Evolutionary conservation across 2,329 filamentous ascomycete genomes (phyloP).

Genomic region (Alternaria sp.): DNA sequence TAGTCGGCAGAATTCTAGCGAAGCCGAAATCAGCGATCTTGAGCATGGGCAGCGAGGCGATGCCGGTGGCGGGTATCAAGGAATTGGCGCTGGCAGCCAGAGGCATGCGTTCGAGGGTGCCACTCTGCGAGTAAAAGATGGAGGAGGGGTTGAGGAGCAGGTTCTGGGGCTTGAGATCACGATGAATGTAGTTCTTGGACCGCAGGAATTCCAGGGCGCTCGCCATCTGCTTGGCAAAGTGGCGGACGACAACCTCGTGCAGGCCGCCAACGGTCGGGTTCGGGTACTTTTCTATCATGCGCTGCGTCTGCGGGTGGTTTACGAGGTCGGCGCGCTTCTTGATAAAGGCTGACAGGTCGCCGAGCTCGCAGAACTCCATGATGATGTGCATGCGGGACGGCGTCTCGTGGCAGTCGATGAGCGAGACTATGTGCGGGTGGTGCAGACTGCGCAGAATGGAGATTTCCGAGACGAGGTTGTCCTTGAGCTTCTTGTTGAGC

Average conservation of each 20-base stretch:
- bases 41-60: conserved; percentile 88
- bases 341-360: conserved; percentile 94
- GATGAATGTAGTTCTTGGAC: conserved; percentile 86
- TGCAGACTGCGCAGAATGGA: conserved; percentile 91
- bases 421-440: conserved; percentile 94
- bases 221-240: conserved; percentile 93
- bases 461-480: conserved; percentile 95
- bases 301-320: conserved; percentile 79
- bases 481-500: conserved; percentile 93
- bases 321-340: conserved; percentile 86
- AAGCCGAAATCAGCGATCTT: conserved; percentile 99
- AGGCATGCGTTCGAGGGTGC: conserved; percentile 63
- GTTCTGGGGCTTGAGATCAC: conserved; percentile 97
- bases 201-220: conserved; percentile 91
- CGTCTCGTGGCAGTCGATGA: conserved; percentile 92
- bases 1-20: conserved; percentile 86
- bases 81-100: conserved; percentile 83
- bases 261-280: conserved; percentile 83
- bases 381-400: conserved; percentile 90
- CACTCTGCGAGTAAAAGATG: conserved; percentile 65
- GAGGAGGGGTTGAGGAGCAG: conserved; percentile 85
- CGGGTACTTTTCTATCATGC: conserved; percentile 94
- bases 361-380: conserved; percentile 98
- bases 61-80: conserved; percentile 78
- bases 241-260: conserved; percentile 93